Conservation (phyloP, 208 protist genomes). For the Crithidia expoeki region DNA sequence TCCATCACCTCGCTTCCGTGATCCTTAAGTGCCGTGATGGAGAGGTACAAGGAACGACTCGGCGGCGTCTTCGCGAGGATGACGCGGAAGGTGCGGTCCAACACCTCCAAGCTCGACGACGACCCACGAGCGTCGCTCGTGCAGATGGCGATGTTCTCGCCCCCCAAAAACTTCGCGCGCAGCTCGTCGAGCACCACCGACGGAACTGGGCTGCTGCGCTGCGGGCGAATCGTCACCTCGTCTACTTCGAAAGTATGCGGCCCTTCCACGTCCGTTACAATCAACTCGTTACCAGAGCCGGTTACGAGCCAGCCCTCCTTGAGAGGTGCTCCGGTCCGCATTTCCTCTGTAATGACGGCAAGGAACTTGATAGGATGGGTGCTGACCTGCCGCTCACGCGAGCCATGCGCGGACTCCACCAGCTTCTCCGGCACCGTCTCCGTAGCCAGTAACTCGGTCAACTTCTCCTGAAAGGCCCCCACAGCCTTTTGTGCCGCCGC, state of each 20-base stretch:
- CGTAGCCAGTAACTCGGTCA: background rate
- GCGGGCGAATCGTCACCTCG: constrained; percentile 46
- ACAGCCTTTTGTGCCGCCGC: background rate
- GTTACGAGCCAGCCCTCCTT: constrained; percentile 50
- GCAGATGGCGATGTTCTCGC: constrained; percentile 59
- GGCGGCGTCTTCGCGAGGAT: constrained; percentile 39
- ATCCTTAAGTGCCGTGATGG: constrained; percentile 43
- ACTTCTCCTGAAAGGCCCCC: background rate
- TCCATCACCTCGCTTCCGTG: constrained; percentile 30
- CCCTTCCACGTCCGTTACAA: constrained; percentile 47
- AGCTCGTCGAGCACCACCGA: constrained; percentile 46
- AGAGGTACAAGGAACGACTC: constrained; percentile 40
- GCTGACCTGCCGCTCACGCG: background rate
- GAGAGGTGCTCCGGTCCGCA: constrained; percentile 24
- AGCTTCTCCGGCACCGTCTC: constrained; percentile 1
- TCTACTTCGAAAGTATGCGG: constrained; percentile 43
- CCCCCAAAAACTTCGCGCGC: constrained; percentile 42
- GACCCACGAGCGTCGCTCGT: constrained; percentile 56
- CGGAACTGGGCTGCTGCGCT: constrained; percentile 32
- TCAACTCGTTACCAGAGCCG: constrained; percentile 26
- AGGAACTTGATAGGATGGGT: constrained; percentile 30
- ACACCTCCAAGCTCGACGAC: constrained; percentile 41
- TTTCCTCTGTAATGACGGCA: constrained; percentile 51
- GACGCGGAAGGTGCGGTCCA: constrained; percentile 53
- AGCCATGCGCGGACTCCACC: background rate